These are phyloP conservation scores for Rhizophagus sp. DNA, from an alignment of 192 early-diverging fungal genomes.

Conservation along the genomic window DNA sequence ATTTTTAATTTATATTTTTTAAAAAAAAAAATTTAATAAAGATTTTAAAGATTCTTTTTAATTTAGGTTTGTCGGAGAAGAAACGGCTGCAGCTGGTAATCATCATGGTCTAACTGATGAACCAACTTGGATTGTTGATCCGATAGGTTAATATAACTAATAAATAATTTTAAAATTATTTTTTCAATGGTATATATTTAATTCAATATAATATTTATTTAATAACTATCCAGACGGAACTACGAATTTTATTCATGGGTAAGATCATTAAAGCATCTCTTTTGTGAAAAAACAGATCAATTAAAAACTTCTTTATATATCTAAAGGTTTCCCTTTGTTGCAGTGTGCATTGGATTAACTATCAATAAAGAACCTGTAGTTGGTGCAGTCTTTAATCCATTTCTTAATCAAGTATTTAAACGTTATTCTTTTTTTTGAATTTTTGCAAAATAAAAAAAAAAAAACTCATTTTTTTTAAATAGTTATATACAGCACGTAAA, in stretches of 20 bases:
- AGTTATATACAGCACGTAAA: slow-evolving; percentile 56
- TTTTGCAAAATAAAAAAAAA: background rate
- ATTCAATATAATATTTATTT: background rate
- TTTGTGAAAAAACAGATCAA: slow-evolving; percentile 49
- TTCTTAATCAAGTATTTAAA: slow-evolving; percentile 76
- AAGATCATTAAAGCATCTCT: background rate
- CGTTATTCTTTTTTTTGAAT: slow-evolving; percentile 5
- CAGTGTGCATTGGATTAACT: slow-evolving; percentile 84
- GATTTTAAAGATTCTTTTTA: background rate
- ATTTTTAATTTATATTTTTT: background rate
- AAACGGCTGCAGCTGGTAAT: slow-evolving; percentile 65
- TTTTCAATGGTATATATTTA: background rate
- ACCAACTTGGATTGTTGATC: slow-evolving; percentile 92
- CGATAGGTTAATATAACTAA: slow-evolving; percentile 53
- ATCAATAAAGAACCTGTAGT: slow-evolving; percentile 73
- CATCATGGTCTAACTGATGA: slow-evolving; percentile 59
- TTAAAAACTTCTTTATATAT: slow-evolving; percentile 27
- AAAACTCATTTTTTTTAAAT: background rate
- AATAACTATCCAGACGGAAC: slow-evolving; percentile 57
- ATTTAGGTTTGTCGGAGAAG: slow-evolving; percentile 83
- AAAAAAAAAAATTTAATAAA: background rate
- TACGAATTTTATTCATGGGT: slow-evolving; percentile 75
- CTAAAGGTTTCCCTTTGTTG: slow-evolving; percentile 76
- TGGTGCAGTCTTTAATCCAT: slow-evolving; percentile 90
- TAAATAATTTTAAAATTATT: background rate